Conservation (phyloP, 352 stramenopile genomes). For the Phytophthora kernoviae region DNA sequence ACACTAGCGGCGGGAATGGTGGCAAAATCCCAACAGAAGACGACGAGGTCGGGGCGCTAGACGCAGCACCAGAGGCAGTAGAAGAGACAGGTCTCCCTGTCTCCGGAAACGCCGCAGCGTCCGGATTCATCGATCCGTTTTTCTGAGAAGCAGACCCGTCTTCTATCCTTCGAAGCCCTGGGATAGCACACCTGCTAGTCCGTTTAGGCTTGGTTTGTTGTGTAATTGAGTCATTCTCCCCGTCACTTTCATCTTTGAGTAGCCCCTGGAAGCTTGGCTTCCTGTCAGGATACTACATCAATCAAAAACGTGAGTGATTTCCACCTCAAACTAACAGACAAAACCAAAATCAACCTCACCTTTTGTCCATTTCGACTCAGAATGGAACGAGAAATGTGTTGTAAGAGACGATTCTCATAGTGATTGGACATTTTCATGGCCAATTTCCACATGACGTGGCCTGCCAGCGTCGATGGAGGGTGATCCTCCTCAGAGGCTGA, state of each 20-base stretch:
- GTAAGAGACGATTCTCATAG: conserved; percentile 65
- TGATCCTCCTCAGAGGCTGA: conserved; percentile 5
- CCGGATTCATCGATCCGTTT: conserved; percentile 22
- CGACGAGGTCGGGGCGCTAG: conserved; percentile 2
- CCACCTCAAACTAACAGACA: conserved; percentile 11
- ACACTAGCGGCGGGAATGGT: conserved; percentile 59
- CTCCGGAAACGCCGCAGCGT: conserved; percentile 32
- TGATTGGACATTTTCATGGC: conserved; percentile 69
- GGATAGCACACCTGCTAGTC: conserved; percentile 15
- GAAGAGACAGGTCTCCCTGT: conserved; percentile 19
- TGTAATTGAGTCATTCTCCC: not conserved
- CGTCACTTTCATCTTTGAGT: conserved; percentile 28
- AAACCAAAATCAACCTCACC: conserved; percentile 31
- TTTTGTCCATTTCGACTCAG: conserved; percentile 57
- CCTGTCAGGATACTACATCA: conserved; percentile 33
- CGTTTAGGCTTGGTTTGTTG: conserved; percentile 27
- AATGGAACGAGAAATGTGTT: conserved; percentile 76
- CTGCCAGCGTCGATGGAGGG: conserved; percentile 39
- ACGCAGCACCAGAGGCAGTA: conserved; percentile 17
- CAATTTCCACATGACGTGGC: conserved; percentile 68
- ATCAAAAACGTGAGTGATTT: conserved; percentile 20
- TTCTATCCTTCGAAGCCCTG: conserved; percentile 30
- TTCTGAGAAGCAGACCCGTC: conserved; percentile 16
- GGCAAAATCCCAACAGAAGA: conserved; percentile 38
- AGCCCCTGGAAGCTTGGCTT: conserved; percentile 34